phyloP scores from a whole-genome alignment of 2,329 filamentous ascomycete genomes.

The Colletotrichum sp. region DNA sequence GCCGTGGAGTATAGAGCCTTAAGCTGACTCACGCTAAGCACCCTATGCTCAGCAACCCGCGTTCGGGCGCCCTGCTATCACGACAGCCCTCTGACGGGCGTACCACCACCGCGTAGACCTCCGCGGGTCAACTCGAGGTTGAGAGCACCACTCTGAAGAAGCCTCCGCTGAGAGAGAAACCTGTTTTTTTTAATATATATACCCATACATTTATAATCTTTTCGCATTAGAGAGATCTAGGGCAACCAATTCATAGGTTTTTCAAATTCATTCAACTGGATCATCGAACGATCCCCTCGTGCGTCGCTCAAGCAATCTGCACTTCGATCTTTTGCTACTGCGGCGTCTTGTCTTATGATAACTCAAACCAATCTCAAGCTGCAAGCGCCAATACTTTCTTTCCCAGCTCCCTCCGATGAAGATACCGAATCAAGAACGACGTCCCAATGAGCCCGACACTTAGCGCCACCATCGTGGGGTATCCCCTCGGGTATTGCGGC shows the following conservation, averaged over 20 bases:
- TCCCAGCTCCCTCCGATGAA: conserved; percentile 48
- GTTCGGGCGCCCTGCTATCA: background rate
- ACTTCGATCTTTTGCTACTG: too few relatives aligned
- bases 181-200: background rate
- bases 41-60: rapidly evolving
- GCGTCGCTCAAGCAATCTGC: too few relatives aligned
- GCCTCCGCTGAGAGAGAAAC: rapidly evolving
- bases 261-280: rapidly evolving
- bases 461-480: conserved; percentile 58
- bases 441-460: conserved; percentile 54
- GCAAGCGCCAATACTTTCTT: background rate
- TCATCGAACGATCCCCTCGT: too few relatives aligned
- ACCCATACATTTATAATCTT: too few relatives aligned
- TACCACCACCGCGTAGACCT: background rate
- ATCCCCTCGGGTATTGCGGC: conserved; percentile 66
- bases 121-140: rapidly evolving
- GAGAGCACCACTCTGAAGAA: background rate
- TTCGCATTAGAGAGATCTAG: too few relatives aligned
- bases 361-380: background rate
- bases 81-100: background rate
- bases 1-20: background rate
- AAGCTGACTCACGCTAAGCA: background rate
- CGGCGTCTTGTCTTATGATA: too few relatives aligned
- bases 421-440: conserved; percentile 49
- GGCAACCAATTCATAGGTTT: rapidly evolving